phyloP scores from a whole-genome alignment of 129 eudicot species.

The Apium graveolens region DNA sequence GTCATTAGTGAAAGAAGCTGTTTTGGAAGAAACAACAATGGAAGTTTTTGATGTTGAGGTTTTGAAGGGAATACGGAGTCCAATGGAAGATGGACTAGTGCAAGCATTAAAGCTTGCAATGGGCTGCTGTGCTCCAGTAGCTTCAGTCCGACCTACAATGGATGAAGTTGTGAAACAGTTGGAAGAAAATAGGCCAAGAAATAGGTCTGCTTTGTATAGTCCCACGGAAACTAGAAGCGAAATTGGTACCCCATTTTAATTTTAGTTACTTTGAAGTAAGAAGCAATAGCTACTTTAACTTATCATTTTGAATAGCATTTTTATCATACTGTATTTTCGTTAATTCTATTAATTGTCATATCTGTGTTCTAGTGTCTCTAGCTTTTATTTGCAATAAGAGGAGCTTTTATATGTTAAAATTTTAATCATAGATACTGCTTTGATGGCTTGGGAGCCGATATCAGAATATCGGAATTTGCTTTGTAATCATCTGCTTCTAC shows the following conservation, averaged over 20 bases:
- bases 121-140: conserved; percentile 99
- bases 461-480: not conserved
- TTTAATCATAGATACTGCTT: too few relatives aligned
- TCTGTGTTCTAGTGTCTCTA: not conserved
- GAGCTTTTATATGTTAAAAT: not conserved
- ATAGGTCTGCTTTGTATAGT: conserved; percentile 91
- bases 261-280: not conserved
- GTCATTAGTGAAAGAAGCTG: conserved; percentile 86
- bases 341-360: not conserved
- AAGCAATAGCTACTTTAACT: conserved; percentile 6
- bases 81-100: conserved; percentile 95
- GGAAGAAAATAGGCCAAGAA: conserved; percentile 91
- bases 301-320: conserved; percentile 2
- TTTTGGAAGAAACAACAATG: conserved; percentile 94
- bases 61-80: conserved; percentile 79
- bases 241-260: conserved; percentile 73
- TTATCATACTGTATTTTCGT: not conserved
- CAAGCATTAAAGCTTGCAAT: conserved; percentile 94
- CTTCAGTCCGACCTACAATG: conserved; percentile 79
- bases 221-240: conserved; percentile 92
- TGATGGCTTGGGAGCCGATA: not conserved
- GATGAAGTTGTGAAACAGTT: conserved; percentile 90
- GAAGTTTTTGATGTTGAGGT: conserved; percentile 89
- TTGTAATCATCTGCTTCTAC: too few relatives aligned
- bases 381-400: not conserved